Conservation (phyloP, 192 early-diverging fungal species). For the Neocallimastix lanati region DNA sequence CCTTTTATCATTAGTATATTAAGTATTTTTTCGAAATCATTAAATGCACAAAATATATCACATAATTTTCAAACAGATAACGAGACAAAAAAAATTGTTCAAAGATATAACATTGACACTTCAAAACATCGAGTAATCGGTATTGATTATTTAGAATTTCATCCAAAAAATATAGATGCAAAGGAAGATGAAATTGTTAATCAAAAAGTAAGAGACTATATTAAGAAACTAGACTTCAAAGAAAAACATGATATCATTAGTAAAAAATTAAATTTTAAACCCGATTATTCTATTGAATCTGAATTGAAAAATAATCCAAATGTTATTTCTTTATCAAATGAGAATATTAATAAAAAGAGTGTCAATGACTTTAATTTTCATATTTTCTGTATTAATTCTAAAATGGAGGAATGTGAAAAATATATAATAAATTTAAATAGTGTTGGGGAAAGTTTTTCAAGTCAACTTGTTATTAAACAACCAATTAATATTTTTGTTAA, state of each 20-base stretch:
- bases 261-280: not conserved
- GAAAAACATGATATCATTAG: not conserved
- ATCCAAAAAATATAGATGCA: not conserved
- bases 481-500: not conserved
- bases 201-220: not conserved
- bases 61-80: not conserved
- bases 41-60: no score
- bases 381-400: not conserved
- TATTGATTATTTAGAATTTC: not conserved
- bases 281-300: not conserved
- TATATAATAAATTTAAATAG: not conserved
- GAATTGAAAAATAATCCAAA: not conserved
- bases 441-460: not conserved
- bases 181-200: not conserved
- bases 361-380: not conserved
- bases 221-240: not conserved
- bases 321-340: not conserved
- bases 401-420: not conserved
- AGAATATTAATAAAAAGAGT: not conserved
- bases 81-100: not conserved
- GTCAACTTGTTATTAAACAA: not conserved
- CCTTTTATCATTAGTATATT: no score
- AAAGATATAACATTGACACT: not conserved
- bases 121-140: not conserved
- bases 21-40: no score